Evolutionary conservation across 2,329 filamentous ascomycete genomes (phyloP).

Genomic region (Alternaria panax): DNA sequence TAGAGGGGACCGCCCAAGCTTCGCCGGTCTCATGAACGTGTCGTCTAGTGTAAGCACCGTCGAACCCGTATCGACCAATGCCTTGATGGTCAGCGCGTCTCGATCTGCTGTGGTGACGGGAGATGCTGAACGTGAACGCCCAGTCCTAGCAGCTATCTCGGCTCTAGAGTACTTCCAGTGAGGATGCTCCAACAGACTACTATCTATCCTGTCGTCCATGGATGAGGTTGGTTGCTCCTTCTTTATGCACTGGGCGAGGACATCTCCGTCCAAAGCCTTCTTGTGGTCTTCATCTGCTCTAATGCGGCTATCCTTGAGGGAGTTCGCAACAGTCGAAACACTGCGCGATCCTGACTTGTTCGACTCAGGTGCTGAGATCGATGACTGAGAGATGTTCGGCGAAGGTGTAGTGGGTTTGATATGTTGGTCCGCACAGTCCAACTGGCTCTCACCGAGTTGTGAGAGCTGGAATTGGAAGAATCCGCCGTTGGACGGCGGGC

Average conservation of each 20-base stretch:
- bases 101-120: background rate
- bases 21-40: background rate
- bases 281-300: constrained; percentile 33
- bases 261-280: constrained; percentile 45
- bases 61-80: background rate
- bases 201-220: background rate
- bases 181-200: background rate
- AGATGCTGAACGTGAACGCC: background rate
- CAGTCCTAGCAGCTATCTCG: background rate
- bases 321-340: constrained; percentile 5
- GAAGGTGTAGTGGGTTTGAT: constrained; percentile 18
- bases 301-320: constrained; percentile 19
- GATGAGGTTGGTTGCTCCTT: background rate
- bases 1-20: background rate
- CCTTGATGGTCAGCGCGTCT: background rate
- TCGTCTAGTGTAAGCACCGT: background rate
- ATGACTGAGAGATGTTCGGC: constrained; percentile 18
- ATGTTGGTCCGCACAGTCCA: constrained; percentile 19
- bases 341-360: background rate
- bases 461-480: constrained; percentile 47
- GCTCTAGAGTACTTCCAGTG: background rate
- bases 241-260: constrained; percentile 33
- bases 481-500: constrained; percentile 24
- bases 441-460: constrained; percentile 24
- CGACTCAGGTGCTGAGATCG: constrained; percentile 2